A percentile compares a stretch with the other conserved stretches of the same genome.
Evolutionary conservation across 1,284 basidiomycete genomes (phyloP).

Genomic region (Malassezia globosa): DNA sequence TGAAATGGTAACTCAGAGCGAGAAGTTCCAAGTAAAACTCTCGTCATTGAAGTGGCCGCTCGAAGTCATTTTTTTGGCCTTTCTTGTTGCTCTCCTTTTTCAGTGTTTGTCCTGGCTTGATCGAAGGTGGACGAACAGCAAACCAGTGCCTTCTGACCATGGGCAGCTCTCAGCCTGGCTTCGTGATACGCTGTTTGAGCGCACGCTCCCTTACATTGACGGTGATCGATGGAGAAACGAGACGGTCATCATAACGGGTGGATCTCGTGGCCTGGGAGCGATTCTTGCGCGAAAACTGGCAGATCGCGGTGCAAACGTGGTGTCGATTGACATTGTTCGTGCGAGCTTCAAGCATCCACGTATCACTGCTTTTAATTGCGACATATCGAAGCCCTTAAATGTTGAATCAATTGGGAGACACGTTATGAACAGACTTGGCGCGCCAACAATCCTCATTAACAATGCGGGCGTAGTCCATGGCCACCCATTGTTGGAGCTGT

Average conservation of each 20-base stretch:
- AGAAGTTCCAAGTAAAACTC: not conserved
- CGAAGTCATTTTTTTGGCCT: not conserved
- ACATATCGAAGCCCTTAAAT: conserved; percentile 18
- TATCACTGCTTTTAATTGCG: conserved; percentile 29
- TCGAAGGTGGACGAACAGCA: conserved; percentile 8
- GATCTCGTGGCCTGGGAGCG: conserved; percentile 76
- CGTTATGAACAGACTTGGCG: conserved; percentile 16
- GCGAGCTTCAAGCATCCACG: conserved; percentile 13
- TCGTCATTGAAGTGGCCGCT: not conserved
- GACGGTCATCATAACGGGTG: conserved; percentile 48
- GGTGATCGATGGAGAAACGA: conserved; percentile 18
- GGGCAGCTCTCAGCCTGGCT: not conserved
- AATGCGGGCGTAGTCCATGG: conserved; percentile 93
- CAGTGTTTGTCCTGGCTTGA: not conserved
- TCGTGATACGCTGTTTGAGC: not conserved
- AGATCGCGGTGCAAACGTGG: conserved; percentile 65
- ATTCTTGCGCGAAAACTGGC: conserved; percentile 71
- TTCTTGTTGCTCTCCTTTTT: not conserved
- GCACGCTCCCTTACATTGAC: not conserved
- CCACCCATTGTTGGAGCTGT: conserved; percentile 68
- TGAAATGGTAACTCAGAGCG: not conserved
- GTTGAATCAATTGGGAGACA: not conserved
- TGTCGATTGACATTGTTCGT: conserved; percentile 59
- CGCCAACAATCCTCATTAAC: conserved; percentile 69
- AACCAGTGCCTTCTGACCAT: not conserved